Conservation (phyloP, 23 red algal genomes). For the Gracilaria gracilis region DNA sequence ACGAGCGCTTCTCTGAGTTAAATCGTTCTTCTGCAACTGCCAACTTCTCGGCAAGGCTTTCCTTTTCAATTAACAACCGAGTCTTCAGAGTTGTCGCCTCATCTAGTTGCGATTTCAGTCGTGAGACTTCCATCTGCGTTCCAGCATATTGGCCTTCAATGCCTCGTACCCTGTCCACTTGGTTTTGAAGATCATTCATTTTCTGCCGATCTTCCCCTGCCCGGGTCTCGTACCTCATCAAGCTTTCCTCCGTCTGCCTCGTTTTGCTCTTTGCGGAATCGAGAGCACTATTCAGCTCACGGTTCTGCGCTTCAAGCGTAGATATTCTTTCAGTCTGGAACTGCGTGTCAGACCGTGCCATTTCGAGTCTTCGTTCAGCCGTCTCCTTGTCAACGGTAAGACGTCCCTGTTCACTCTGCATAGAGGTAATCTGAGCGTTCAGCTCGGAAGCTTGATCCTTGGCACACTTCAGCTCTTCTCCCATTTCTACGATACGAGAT, state of each 20-base stretch:
- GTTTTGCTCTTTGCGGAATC: constrained; percentile 16
- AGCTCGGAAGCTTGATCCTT: constrained; percentile 14
- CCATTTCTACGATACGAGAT: constrained; percentile 39
- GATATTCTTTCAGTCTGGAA: constrained; percentile 38
- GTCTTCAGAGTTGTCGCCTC: constrained; percentile 19
- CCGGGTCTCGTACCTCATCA: constrained; percentile 25
- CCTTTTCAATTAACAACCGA: constrained; percentile 29
- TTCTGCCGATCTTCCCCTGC: constrained; percentile 35
- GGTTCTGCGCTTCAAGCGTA: constrained; percentile 17
- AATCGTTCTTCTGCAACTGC: constrained; percentile 43
- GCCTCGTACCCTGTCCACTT: constrained; percentile 37
- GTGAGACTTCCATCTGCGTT: constrained; percentile 32
- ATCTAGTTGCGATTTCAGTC: constrained; percentile 33
- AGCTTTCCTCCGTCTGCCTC: constrained; percentile 15
- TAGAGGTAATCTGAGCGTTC: constrained; percentile 1
- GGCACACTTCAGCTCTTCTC: constrained; percentile 9
- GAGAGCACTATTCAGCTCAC: neutral
- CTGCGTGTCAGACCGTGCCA: constrained; percentile 32
- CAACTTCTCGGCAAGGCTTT: constrained; percentile 40
- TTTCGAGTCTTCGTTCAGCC: constrained; percentile 61
- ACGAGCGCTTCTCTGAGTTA: constrained; percentile 31
- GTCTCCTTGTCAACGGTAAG: constrained; percentile 40
- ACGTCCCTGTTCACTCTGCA: constrained; percentile 42
- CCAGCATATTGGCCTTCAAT: constrained; percentile 24
- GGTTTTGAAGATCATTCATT: constrained; percentile 33